Conservation (phyloP, 768 basidiomycete species). For the Boletus barrowsii region DNA sequence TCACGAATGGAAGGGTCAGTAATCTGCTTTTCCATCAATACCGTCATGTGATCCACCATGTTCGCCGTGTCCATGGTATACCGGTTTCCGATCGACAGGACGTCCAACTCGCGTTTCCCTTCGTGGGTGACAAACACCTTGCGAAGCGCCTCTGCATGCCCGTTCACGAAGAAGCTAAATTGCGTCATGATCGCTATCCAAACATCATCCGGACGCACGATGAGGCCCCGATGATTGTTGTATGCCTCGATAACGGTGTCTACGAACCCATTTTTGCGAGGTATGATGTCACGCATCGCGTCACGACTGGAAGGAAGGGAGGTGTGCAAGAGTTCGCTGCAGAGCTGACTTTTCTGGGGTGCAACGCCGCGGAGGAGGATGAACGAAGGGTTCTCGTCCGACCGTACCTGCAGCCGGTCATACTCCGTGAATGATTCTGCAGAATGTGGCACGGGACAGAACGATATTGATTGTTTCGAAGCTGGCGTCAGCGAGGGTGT, state of each 20-base stretch:
- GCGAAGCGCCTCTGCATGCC: conserved; percentile 33
- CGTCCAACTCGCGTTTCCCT: conserved; percentile 24
- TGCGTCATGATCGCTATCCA: conserved; percentile 39
- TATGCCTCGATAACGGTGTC: conserved; percentile 35
- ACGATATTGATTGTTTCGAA: conserved; percentile 16
- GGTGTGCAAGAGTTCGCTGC: conserved; percentile 27
- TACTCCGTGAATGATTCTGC: conserved; percentile 32
- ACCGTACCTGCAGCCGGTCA: conserved; percentile 25
- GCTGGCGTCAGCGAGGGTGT: background rate
- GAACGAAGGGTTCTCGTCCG: conserved; percentile 17
- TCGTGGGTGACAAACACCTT: conserved; percentile 28
- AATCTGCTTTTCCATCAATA: conserved; percentile 23
- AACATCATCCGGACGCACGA: conserved; percentile 49
- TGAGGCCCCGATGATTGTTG: conserved; percentile 36
- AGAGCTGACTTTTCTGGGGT: conserved; percentile 21
- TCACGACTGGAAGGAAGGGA: conserved; percentile 22
- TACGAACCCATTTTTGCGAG: conserved; percentile 35
- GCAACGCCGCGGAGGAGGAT: conserved; percentile 21
- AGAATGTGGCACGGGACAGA: conserved; percentile 18
- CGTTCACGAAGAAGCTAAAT: conserved; percentile 40
- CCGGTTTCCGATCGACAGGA: conserved; percentile 19
- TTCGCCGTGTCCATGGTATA: conserved; percentile 31
- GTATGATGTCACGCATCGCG: conserved; percentile 28
- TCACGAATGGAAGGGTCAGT: conserved; percentile 28
- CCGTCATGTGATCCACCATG: conserved; percentile 23